phyloP scores from a whole-genome alignment of 352 stramenopile species.

The Pythium phragmitis region DNA sequence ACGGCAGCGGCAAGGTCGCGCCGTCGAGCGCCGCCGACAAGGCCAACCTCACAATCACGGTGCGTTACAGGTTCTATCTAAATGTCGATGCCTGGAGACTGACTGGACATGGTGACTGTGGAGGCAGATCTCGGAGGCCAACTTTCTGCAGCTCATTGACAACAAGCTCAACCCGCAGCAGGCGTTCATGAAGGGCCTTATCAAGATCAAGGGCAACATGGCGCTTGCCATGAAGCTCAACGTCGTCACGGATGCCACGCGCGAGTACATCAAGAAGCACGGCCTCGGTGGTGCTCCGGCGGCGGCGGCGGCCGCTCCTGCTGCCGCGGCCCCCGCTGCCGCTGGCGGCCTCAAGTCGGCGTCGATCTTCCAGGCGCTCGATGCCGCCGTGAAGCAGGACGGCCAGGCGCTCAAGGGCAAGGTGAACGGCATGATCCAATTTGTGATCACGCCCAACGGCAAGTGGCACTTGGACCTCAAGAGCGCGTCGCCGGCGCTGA shows the following conservation, averaged over 20 bases:
- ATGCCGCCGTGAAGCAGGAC: slow-evolving; percentile 56
- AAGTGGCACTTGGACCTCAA: slow-evolving; percentile 85
- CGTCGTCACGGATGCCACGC: slow-evolving; percentile 82
- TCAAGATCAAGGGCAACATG: slow-evolving; percentile 97
- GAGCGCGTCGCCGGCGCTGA: slow-evolving; percentile 50
- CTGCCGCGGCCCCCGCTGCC: slow-evolving; percentile 12
- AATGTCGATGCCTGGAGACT: neutral
- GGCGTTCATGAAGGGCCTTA: slow-evolving; percentile 93
- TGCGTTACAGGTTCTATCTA: slow-evolving; percentile 8
- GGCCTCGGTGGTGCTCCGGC: slow-evolving; percentile 21
- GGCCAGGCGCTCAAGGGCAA: slow-evolving; percentile 65
- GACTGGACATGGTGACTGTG: neutral
- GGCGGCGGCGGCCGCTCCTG: slow-evolving; percentile 21
- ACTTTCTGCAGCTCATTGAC: slow-evolving; percentile 77
- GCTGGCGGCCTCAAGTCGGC: slow-evolving; percentile 53
- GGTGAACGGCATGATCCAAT: slow-evolving; percentile 81
- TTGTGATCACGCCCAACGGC: slow-evolving; percentile 67
- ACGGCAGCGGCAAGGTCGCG: slow-evolving; percentile 62
- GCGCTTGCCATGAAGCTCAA: slow-evolving; percentile 93
- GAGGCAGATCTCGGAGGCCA: slow-evolving; percentile 57
- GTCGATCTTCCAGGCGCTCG: slow-evolving; percentile 68
- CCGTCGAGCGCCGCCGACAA: slow-evolving; percentile 47
- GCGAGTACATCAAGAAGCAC: slow-evolving; percentile 79
- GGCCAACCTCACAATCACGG: slow-evolving; percentile 74
- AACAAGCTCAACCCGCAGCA: slow-evolving; percentile 92